Base-by-base conservation (phyloP, 2,329 filamentous ascomycete species). In the Lachnellula subtilissima region DNA sequence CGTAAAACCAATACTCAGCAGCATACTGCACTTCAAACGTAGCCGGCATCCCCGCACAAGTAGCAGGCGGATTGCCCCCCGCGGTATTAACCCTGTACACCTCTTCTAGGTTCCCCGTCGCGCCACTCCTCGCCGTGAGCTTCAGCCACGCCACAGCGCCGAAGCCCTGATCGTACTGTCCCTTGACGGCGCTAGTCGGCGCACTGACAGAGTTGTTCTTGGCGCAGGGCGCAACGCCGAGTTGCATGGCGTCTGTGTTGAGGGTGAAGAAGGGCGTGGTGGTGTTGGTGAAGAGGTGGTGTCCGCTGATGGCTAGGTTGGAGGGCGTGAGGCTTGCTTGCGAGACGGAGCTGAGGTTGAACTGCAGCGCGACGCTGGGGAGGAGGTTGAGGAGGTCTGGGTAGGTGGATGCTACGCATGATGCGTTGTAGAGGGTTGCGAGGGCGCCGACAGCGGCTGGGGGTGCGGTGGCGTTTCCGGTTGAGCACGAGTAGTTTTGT, bases 401-500 rank as follows among this genome's bases (percentile, higher is more conserved):
- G 65, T 85, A 85, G 63, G 82, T 76, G 43, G 87, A 79, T 6
- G 87, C 88, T 36, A 93, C 73, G 74, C 93, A 97, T 64, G 85
- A 89, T 57, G 86, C 88, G 74, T 97, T 91, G 84, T 89, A 97
- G 65, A 97, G 88, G 1, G 83, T 86, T 53, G 93, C 93, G 0
- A 90, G 69, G 53, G 93, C 93, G 61, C 93, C 93, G 50, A 78
- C 72, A 17, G 85, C 78, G 9, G 76, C 77, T 14, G 93, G 92
- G 0, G 74, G 74, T 0, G 83, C 80, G 3, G 80, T 81, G 1
- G 81, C 69, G 64, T 87, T 81, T 60, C 73, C 73, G 53, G 79
- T 75, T 56, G 82, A 77, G 78, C 93, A 97, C 51, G 90, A 95
- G 78, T 97, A 97, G 80, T 97, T 97, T 75, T 97, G 86, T 7